Evolutionary conservation across 441 rosid species (phyloP), one percentile per base, ranked within the genome.

Genomic region (Populus hybrid): DNA sequence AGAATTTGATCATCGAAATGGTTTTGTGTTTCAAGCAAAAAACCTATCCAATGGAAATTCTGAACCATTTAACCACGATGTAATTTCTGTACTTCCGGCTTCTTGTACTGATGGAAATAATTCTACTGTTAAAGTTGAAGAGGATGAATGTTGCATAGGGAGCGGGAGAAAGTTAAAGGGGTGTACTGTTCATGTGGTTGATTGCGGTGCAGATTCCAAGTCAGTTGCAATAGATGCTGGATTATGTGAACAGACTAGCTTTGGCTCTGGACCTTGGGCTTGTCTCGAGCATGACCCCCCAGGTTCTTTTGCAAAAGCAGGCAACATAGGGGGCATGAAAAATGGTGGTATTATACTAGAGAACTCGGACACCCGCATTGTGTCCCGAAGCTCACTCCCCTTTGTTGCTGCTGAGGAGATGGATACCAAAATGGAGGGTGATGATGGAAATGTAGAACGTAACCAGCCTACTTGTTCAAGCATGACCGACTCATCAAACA

Each of bases 401-500:
- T 75, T 88, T 42, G 87, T 81, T 78, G 86, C 84, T 72, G 83
- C 74, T 32, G 83, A 83, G 42, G 89, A 80, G 67, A 85, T 74
- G 70, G 88, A 87, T 64, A 67, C 84, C 73, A 77, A 76, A 82
- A 73, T 66, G 75, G 88, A 83, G 68, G 69, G 83, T 50, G 88
- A 84, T 46, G 82, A 82, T 77, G 83, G 74, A 23, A 79, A 71
- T 28, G 71, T 74, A 3, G 96, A 88, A 76, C 85, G 84, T 30
- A 88, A 85, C 77, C 88, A 75, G 74, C 89, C 84, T 30, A 75
- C 86, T 69, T 81, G 86, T 74, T 87, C 91, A 32, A 88, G 93
- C 88, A 83, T 73, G 86, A 89, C 94, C 0, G 92, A 90, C 81
- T 88, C 98, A 64, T 91, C 99, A 21, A 85, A 83, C 65, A 79